Evolutionary conservation across 2,329 filamentous ascomycete species (phyloP), one percentile per base, ranked within the genome.

Genomic region (Zymoseptoria crescenta): DNA sequence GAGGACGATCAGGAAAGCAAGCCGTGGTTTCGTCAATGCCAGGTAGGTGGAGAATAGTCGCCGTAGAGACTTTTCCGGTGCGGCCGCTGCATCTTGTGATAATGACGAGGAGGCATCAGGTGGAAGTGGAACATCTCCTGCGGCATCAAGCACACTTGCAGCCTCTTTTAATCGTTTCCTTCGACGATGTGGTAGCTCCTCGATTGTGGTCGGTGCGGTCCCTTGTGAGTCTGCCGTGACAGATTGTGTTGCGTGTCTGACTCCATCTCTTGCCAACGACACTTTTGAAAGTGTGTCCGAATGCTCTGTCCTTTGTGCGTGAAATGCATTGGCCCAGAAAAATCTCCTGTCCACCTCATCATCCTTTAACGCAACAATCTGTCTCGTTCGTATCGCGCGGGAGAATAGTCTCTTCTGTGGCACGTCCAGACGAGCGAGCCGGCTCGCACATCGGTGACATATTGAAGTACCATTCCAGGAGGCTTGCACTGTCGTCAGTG

Each of bases 21-120:
- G 85, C 56, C 93, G 91, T 3, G 94, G 94, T 73, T 99, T 99
- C n/a, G 92, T 88, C 65, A 99, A 86, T 27, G 94, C 89, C 63
- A 99, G 86, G 68, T 91, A 91, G 29, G 90, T 86, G 21, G 91
- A 89, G 64, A 94, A 72, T 57, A 84, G 81, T 59, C 91, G 89
- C 62, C 81, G 80, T 50, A 85, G 66, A 21, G 83, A 85, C 55
- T 79, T 74, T 30, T 77, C 75, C 9, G 83, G 83, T 57, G 85
- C 80, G 21, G 77, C 73, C 10, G 81, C 80, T 6, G 84, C 84
- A 56, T 83, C 73, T 50, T 76, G 78, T 6, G 84, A 83, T 49
- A 87, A 74, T 61, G 79, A 80, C 21, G 83, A 81, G 0, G 84
- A 86, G 13, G 84, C 84, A 73, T 87, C 84, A 19, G 76, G 81